Percentiles rank a stretch among this genome's conserved stretches.
Evolutionary conservation across 2,329 filamentous ascomycete species (phyloP).

Genomic region (Lecanicillium sp.): DNA sequence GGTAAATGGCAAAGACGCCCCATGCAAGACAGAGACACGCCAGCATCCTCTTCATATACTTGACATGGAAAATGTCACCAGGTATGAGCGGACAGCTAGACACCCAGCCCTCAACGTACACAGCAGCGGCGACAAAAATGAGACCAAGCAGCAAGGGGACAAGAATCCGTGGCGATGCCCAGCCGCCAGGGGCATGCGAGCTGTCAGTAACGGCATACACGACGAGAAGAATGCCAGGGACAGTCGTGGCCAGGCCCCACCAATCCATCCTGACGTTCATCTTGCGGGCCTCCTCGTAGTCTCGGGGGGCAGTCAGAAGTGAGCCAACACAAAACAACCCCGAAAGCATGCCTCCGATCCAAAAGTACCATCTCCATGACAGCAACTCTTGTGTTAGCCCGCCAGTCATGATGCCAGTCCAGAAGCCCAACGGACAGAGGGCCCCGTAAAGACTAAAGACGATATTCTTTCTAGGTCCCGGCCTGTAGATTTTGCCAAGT

Average conservation of each 20-base stretch:
- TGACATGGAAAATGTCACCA: conserved; percentile 52
- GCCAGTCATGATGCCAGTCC: conserved; percentile 55
- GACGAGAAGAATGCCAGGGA: conserved; percentile 53
- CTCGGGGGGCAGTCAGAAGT: conserved; percentile 26
- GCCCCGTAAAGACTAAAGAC: conserved; percentile 51
- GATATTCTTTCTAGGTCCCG: conserved; percentile 61
- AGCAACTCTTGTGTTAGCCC: conserved; percentile 51
- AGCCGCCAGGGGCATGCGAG: conserved; percentile 50
- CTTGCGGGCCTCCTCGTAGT: conserved; percentile 22
- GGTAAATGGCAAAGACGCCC: conserved; percentile 51
- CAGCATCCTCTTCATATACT: conserved; percentile 50
- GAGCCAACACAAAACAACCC: conserved; percentile 43
- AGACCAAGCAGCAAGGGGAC: conserved; percentile 49
- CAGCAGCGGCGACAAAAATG: conserved; percentile 40
- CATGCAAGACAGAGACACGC: conserved; percentile 40
- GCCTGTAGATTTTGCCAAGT: conserved; percentile 55
- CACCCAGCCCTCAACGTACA: conserved; percentile 58
- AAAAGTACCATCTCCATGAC: conserved; percentile 61
- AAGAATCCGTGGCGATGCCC: conserved; percentile 57
- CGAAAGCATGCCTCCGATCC: conserved; percentile 40
- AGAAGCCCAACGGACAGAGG: conserved; percentile 46
- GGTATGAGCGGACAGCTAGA: conserved; percentile 54
- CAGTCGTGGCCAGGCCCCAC: conserved; percentile 43
- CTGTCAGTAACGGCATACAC: conserved; percentile 63
- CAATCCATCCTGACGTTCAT: conserved; percentile 48